Conservation (phyloP, 306 rosid species). For the Acmispon strigosus region DNA sequence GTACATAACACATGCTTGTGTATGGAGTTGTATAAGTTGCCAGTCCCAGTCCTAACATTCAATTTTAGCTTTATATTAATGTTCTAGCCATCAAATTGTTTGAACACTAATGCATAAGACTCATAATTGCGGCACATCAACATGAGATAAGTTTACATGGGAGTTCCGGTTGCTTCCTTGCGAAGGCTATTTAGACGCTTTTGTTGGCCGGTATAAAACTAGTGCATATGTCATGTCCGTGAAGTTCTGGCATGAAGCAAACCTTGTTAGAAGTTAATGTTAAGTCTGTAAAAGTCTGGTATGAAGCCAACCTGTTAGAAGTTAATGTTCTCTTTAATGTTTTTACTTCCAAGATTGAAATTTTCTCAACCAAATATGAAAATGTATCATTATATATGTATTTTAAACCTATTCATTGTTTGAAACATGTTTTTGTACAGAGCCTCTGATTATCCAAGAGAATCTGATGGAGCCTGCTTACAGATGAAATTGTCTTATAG, state of each 20-base stretch:
- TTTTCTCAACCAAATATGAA: neutral
- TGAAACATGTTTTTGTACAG: slow-evolving; percentile 30
- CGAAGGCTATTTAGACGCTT: neutral
- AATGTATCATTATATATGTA: neutral
- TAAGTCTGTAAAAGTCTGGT: neutral
- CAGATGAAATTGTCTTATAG: slow-evolving; percentile 89
- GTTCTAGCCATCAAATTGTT: neutral
- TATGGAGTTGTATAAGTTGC: neutral
- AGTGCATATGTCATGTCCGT: neutral
- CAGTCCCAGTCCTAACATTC: neutral
- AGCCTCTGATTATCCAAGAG: slow-evolving; percentile 76
- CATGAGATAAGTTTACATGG: neutral
- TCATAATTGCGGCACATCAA: neutral
- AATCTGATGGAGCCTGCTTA: slow-evolving; percentile 57
- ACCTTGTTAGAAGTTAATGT: too few relatives aligned
- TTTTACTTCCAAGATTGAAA: neutral
- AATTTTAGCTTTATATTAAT: neutral
- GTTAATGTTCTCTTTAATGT: neutral
- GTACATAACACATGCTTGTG: neutral
- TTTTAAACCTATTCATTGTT: neutral
- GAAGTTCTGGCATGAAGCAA: neutral
- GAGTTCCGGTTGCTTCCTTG: neutral
- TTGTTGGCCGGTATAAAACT: neutral
- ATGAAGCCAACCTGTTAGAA: neutral
- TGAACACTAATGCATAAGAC: neutral